These are phyloP conservation scores for Boletus sp. DNA, from an alignment of 768 basidiomycete species.

Conservation along the genomic window DNA sequence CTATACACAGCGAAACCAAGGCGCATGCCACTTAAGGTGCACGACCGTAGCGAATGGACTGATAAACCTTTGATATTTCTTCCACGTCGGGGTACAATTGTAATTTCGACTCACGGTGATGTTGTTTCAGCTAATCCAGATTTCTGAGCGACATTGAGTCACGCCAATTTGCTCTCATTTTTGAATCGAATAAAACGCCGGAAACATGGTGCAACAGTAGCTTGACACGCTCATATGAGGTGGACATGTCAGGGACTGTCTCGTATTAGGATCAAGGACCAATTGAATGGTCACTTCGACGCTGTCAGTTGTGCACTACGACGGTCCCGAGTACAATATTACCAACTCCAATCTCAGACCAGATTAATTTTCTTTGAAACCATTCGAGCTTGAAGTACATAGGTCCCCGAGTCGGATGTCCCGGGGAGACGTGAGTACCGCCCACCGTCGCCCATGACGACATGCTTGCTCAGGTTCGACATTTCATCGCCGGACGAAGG, in stretches of 20 bases:
- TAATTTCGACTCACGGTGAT: background rate
- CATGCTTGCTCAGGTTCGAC: background rate
- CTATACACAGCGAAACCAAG: conserved; percentile 12
- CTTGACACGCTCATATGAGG: background rate
- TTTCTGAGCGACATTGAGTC: background rate
- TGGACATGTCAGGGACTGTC: background rate
- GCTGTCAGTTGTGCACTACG: no score
- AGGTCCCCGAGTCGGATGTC: background rate
- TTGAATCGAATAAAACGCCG: background rate
- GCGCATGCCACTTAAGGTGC: background rate
- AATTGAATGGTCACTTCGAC: no score
- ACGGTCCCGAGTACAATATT: no score
- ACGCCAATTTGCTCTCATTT: background rate
- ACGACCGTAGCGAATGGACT: background rate
- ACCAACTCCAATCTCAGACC: no score
- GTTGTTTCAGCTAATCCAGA: background rate
- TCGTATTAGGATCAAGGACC: background rate
- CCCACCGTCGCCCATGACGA: background rate
- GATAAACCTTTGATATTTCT: background rate
- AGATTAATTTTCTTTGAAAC: no score
- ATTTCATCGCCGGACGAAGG: background rate
- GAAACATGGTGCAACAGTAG: background rate
- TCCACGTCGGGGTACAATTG: background rate
- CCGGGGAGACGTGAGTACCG: background rate
- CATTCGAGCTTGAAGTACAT: background rate